Percentiles rank a stretch among this genome's conserved stretches.
phyloP scores from a whole-genome alignment of 192 early-diverging fungal species.

The Coemansia sp. region DNA sequence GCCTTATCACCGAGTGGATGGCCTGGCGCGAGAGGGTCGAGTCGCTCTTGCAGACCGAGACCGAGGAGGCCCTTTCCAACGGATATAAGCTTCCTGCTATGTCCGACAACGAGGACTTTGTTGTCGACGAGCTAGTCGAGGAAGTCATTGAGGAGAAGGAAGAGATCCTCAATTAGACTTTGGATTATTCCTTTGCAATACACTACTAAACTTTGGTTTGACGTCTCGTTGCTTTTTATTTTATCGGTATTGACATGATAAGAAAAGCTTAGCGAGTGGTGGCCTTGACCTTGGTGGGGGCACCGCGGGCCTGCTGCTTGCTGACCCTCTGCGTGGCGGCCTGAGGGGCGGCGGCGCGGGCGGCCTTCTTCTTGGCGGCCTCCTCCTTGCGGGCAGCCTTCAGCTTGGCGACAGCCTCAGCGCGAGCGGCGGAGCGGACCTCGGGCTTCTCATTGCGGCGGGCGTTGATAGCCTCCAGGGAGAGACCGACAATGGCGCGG shows the following conservation, averaged over 20 bases:
- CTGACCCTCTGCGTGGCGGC: conserved; percentile 32
- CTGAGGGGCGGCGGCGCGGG: conserved; percentile 61
- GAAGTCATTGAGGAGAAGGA: conserved; percentile 58
- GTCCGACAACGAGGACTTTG: conserved; percentile 86
- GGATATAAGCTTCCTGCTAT: conserved; percentile 70
- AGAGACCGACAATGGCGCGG: conserved; percentile 93
- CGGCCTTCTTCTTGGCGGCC: conserved; percentile 82
- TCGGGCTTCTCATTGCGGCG: conserved; percentile 97
- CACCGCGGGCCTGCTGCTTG: conserved; percentile 46
- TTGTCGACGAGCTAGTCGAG: conserved; percentile 84
- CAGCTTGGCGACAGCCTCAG: conserved; percentile 76
- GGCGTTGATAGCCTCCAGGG: conserved; percentile 94
- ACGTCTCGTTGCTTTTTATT: too few species aligned
- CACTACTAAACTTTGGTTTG: neutral
- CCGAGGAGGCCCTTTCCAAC: conserved; percentile 56
- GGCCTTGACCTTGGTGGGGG: conserved; percentile 40
- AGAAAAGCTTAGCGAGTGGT: conserved; percentile 42
- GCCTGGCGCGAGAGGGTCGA: conserved; percentile 68
- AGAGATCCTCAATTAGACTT: conserved; percentile 39
- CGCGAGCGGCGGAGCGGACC: conserved; percentile 86
- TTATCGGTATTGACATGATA: neutral
- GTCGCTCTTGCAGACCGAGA: conserved; percentile 56
- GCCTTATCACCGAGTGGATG: conserved; percentile 81
- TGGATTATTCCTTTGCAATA: neutral
- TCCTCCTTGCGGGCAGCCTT: conserved; percentile 93